phyloP scores from a whole-genome alignment of 345 rosid genomes.

The Hevea brasiliensis region DNA sequence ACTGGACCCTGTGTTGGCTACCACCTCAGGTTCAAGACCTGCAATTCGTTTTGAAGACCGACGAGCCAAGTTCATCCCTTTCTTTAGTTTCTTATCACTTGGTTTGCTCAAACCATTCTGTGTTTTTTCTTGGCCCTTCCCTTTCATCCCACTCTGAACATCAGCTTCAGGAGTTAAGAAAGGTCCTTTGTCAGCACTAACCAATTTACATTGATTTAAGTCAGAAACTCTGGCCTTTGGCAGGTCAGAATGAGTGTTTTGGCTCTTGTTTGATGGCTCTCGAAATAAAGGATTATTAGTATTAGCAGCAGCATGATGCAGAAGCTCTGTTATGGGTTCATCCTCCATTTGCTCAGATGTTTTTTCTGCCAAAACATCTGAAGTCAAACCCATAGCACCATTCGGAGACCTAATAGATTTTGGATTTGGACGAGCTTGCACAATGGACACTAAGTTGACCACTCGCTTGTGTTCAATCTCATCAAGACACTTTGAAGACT shows the following conservation, averaged over 20 bases:
- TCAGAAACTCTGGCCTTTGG: slow-evolving; percentile 21
- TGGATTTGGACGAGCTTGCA: not conserved
- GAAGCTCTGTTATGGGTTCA: not conserved
- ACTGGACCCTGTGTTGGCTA: not conserved
- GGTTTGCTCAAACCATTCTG: not conserved
- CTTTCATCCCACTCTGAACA: not conserved
- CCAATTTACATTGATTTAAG: slow-evolving; percentile 18
- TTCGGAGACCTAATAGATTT: not conserved
- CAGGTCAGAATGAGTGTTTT: not conserved
- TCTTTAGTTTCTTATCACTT: not conserved
- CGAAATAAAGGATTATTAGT: not conserved
- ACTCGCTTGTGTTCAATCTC: slow-evolving; percentile 11
- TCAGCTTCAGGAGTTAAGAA: not conserved
- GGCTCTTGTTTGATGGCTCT: not conserved
- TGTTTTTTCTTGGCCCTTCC: not conserved
- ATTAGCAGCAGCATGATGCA: not conserved
- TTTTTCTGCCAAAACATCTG: not conserved
- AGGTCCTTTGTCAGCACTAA: slow-evolving; percentile 13
- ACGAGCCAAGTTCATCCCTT: not conserved
- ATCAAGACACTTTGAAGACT: slow-evolving; percentile 34
- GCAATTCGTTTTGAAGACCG: not conserved
- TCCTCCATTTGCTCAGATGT: too few relatives aligned
- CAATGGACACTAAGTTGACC: slow-evolving; percentile 2
- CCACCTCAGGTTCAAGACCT: not conserved
- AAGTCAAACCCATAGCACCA: not conserved